phyloP scores from a whole-genome alignment of 768 basidiomycete genomes.

The Suillus bovinus region DNA sequence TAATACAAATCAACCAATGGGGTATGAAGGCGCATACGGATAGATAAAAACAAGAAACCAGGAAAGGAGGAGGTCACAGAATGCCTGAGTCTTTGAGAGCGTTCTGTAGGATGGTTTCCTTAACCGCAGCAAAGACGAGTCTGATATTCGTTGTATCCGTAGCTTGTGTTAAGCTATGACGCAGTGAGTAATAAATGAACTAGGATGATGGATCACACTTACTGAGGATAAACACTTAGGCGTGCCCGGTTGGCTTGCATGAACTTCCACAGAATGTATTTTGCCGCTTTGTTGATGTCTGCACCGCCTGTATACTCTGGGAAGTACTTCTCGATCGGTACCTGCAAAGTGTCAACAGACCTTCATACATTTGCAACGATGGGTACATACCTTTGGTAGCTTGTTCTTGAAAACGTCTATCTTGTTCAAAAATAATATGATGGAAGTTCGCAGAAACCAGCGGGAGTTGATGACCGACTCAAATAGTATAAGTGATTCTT shows the following conservation, averaged over 20 bases:
- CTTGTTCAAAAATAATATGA: conserved; percentile 71
- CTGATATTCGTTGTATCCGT: conserved; percentile 85
- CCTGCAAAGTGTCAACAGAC: conserved; percentile 36
- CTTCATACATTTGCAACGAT: not conserved
- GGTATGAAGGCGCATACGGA: conserved; percentile 20
- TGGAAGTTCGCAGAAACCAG: conserved; percentile 69
- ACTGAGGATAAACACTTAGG: conserved; percentile 92
- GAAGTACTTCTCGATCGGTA: conserved; percentile 78
- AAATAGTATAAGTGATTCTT: conserved; percentile 72
- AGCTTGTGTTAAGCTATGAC: conserved; percentile 73
- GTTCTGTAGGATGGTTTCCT: conserved; percentile 92
- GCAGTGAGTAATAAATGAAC: not conserved
- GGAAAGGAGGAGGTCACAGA: conserved; percentile 40
- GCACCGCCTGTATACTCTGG: conserved; percentile 87
- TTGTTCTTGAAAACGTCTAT: conserved; percentile 80
- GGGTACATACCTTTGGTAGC: conserved; percentile 47
- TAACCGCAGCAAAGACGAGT: conserved; percentile 84
- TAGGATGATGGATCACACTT: conserved; percentile 29
- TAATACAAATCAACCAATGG: conserved; percentile 10
- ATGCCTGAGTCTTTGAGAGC: conserved; percentile 86
- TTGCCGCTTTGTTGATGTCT: conserved; percentile 92
- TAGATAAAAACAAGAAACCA: conserved; percentile 16
- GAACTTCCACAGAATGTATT: conserved; percentile 93
- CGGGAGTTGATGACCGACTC: conserved; percentile 79
- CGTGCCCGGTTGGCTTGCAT: conserved; percentile 87